Evolutionary conservation across 1,284 basidiomycete genomes (phyloP), one percentile per base, ranked within the genome.

Genomic region (Taiwanofungus camphoratus): DNA sequence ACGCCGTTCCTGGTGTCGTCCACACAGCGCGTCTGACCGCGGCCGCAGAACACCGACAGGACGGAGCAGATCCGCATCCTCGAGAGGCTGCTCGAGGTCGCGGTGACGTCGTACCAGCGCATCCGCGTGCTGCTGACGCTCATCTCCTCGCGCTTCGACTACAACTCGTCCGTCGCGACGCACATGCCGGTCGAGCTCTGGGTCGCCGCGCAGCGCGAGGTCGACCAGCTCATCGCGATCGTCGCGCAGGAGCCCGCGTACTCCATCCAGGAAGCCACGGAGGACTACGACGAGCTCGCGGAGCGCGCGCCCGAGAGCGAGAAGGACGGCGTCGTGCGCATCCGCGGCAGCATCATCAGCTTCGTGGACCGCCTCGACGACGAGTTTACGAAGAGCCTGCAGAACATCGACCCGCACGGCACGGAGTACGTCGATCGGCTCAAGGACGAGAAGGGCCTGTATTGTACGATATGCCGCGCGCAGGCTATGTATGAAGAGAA

Each of bases 351-450:
- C 60, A 80, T 97, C 60, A 92, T 95, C 65, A 91, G 88, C 60
- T 91, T 97, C 57, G 78, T 99, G 39, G 96, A 99, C 66, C 85
- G 95, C 46, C 70, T 99, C 41, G 96, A 99, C 64, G 96, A 99
- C 59, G 96, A 99, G 68, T 99, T 99, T 67, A 98, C 92, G 40
- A 92, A 91, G 66, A 95, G 92, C 59, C 69, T 99, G 41, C 96
- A 99, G 76, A 92, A 98, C 64, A 94, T 97, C 54, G 96, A 99
- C 61, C 95, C 96, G 12, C 96, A 99, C 64, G 92, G 96, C 4
- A 91, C 91, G 39, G 96, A 99, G 66, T 99, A 99, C 63, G 89
- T 99, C 42, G 95, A 97, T 60, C 79, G 93, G 41, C 70, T 97
- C 45, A 89, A 92, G 68, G 93, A 98, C 64, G 96, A 99, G 70